Evolutionary conservation across 2,329 filamentous ascomycete genomes (phyloP), one percentile per base, ranked within the genome.

Genomic region (Arthrinium puccinioides): DNA sequence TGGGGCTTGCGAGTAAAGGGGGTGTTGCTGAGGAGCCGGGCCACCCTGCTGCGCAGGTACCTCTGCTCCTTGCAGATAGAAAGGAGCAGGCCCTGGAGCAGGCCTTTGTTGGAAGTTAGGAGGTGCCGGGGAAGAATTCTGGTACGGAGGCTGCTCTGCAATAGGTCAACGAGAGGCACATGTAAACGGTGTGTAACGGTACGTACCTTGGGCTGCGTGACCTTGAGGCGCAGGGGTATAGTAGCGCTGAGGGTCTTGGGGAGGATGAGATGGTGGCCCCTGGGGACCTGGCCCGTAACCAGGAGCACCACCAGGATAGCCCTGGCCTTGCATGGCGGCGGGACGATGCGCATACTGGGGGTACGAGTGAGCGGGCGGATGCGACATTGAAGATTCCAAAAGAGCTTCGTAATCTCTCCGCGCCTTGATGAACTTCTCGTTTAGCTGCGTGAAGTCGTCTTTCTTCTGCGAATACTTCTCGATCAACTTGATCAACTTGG

Each of bases 401-500:
- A 98, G 73, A 21, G 86, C 82, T 63, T 98, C 92, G 59, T 98
- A 98, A 63, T 98, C 92, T 52, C 90, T 79, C 46, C 92, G 82
- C 31, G 92, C 92, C 64, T 98, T 98, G 71, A 98, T 97, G 62
- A 98, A 98, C 66, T 97, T 97, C 62, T 98, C 92, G 55, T 98
- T 98, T 44, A 98, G 70, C 58, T 97, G 90, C 3, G 92, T 96
- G 56, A 98, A 97, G 60, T 98, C 92, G 62, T 98, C 92, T 66
- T 98, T 98, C 76, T 95, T 97, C 59, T 98, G 92, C 9, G 92
- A 97, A 58, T 98, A 98, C 60, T 97, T 97, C 44, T 94, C 92
- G 57, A 98, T 98, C 34, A 98, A 68, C 66, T 97, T 94, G 57
- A 98, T 97, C 44, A 98, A 68, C 67, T 98, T 98, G 10, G 92